Base-by-base conservation (phyloP, 108 stramenopile genomes). In the Aureococcus anophagefferens region DNA sequence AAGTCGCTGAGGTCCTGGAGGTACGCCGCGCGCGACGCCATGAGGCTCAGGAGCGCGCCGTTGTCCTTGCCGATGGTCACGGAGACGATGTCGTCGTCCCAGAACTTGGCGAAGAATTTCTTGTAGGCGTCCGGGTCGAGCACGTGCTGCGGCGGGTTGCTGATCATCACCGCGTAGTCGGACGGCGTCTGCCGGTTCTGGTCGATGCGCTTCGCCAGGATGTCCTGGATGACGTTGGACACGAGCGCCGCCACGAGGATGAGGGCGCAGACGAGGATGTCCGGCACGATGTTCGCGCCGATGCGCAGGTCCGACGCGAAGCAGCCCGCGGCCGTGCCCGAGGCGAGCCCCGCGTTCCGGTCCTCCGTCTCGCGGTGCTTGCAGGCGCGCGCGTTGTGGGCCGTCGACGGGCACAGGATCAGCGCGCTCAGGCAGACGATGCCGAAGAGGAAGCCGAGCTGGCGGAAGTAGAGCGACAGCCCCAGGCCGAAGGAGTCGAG, bases 401-500 rank as follows among this genome's bases (percentile, higher is more conserved):
- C 34, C 7, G 74, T 75, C 33, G 72, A 74, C 25, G 51, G 34
- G 35, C 79, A 40, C 46, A 72, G 76, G 25, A 81, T 74, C 28
- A 76, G 13, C 30, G 71, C 71, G 67, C 77, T 77, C 29, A 70
- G 33, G 30, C 35, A 21, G 0, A 78, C 44, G 29, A 80, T 74
- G 63, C 62, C 72, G 25, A 66, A 34, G 28, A 77, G 64, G 17
- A 70, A 25, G 29, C 77, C 17, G 17, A 84, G 79, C 81, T 82
- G 81, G 5, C 71, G 63, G 64, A 77, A 84, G 72, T 84, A 84
- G 31, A 84, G 63, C 15, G 71, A 73, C 13, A 84, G 71, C 9
- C 83, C 83, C 15, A 84, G 69, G 35, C 83, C 83, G 44, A 84
- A 84, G 59, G 80, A 76, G 51, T 79, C 77, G 45, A 84, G 77